Conservation (phyloP, 2,329 filamentous ascomycete species). For the Phoma sp. region DNA sequence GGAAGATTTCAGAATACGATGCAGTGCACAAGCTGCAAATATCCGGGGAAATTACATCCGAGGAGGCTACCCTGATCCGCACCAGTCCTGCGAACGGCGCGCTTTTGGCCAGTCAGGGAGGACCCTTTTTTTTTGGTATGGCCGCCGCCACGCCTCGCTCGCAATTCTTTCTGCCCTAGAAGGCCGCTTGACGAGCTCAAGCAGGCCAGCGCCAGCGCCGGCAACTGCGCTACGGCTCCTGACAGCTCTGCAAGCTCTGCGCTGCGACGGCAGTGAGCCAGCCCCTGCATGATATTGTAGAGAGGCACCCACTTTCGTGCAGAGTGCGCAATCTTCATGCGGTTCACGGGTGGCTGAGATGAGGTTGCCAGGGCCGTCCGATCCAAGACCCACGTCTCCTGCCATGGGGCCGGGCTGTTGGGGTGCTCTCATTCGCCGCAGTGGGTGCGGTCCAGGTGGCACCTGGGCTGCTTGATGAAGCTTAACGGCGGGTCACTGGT, state of each 20-base stretch:
- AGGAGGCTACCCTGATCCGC: not conserved
- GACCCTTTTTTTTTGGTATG: not conserved
- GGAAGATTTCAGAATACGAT: slow-evolving; percentile 1
- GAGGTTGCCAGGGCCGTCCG: slow-evolving; percentile 4
- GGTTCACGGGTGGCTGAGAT: not conserved
- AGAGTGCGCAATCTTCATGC: not conserved
- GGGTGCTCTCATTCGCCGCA: slow-evolving; percentile 17
- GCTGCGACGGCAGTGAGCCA: no score
- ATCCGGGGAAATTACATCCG: slow-evolving; percentile 16
- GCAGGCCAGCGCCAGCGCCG: slow-evolving; percentile 5
- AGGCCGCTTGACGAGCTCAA: no score
- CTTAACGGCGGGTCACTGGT: slow-evolving; percentile 19
- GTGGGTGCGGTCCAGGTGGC: slow-evolving; percentile 10
- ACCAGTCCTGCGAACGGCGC: not conserved
- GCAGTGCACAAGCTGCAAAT: slow-evolving; percentile 10
- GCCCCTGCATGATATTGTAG: no score
- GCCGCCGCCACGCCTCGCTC: not conserved
- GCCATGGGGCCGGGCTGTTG: not conserved
- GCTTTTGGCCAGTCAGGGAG: not conserved
- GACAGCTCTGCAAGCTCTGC: no score
- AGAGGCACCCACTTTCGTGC: not conserved
- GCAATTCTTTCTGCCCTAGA: not conserved
- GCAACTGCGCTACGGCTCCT: no score
- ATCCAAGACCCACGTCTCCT: slow-evolving; percentile 15
- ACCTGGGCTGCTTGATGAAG: slow-evolving; percentile 18